Evolutionary conservation across 192 early-diverging fungal species (phyloP), one percentile per base, ranked within the genome.

Genomic region (Umbelopsis sp.): DNA sequence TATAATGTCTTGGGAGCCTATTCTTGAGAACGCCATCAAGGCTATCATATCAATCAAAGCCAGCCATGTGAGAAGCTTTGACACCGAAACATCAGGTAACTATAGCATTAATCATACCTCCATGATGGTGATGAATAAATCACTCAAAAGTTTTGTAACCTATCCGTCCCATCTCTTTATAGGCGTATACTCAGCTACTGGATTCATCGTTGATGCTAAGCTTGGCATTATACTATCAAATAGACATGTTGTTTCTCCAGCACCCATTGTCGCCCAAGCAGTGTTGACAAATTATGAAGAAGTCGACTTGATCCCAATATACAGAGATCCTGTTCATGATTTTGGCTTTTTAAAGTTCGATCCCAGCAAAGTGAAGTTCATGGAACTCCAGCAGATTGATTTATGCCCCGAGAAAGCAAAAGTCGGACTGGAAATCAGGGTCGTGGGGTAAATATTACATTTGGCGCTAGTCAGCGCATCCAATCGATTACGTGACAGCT

Each of bases 291-390:
- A 94, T 71, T 88, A 90, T 66, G 91, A 94, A 75, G 91, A 92
- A 59, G 89, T 93, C 21, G 87, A 86, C 36, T 79, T 92, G 29
- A 81, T 83, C 21, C 88, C 90, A 3, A 84, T 94, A 34, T 94
- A 92, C 71, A 88, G 91, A 50, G 92, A 94, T 68, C 92, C 92
- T 0, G 84, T 94, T 45, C 92, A 94, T 74, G 93, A 94, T 81
- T 94, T 93, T 90, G 91, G 91, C 5, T 91, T 94, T 70, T 80
- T 93, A 71, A 81, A 86, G 78, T 94, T 91, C 56, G 89, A 94
- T 69, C 89, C 87, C 5, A 69, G 72, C 31, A 80, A 88, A 71
- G 77, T 94, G 51, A 87, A 90, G 66, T 90, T 89, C 70, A 92
- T 91, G 87, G 75, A 89, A 20, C 74, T 92, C 4, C 77, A 82